Evolutionary conservation across 257 asterid genomes (phyloP), one percentile per base, ranked within the genome.

Genomic region (Solanum dulcamara): DNA sequence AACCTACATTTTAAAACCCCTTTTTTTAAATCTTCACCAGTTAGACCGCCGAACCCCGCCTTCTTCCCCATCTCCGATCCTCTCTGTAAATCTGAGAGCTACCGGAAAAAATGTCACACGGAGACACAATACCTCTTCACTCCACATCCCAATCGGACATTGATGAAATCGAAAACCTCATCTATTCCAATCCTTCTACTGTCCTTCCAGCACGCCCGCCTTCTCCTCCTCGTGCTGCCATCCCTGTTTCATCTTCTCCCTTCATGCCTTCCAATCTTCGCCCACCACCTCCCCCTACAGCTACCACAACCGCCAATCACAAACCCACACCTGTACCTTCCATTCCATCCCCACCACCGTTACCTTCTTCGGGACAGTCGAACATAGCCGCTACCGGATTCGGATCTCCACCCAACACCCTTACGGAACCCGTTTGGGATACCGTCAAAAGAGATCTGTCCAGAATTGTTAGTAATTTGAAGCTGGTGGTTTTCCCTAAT

Each of bases 131-230:
- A 80, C 98, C 99, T 72, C 91, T 95, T 42, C 92, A 96, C 87
- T 85, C 94, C n/a, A 86, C 92, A 64, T 95, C 99, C 55, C 99
- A 96, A 91, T 96, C 97, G 32, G 99, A 96, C 90, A 96, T 96
- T 64, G 99, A 96, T 85, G 99, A 96, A 95, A 96, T 96, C 93
- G 97, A 96, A 87, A 94, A 93, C 88, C 99, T 95, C 82, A 96
- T 96, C 90, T 86, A 92, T 87, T 86, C 96, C 71, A 86, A 91
- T 77, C 94, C 96, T 72, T 81, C 96, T 77, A 59, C 94, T 72
- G 97, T 93, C 86, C 93, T 91, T 86, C 95, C 98, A 1, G 97
- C 96, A 68, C 95, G 93, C 40, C 95, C 96, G 4, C 96, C 95
- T 3, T 92, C 97, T 24, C 98, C 99, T n/a, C 91, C 95, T 59